These are phyloP conservation scores for Inga leiocalycina DNA, from an alignment of 306 rosid species.

Conservation along the genomic window DNA sequence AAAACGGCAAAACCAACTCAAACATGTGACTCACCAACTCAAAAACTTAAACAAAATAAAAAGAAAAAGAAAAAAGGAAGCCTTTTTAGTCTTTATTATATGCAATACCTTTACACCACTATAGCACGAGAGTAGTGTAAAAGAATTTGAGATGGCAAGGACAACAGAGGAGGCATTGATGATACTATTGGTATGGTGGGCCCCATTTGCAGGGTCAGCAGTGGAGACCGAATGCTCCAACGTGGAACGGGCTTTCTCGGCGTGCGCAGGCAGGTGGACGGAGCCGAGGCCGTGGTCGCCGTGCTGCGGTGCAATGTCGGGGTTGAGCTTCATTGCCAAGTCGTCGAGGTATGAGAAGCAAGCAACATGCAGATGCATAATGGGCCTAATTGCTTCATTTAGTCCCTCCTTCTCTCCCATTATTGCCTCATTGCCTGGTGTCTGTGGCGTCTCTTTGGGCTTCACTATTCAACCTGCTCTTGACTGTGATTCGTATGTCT, in stretches of 20 bases:
- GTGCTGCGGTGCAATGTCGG: conserved; percentile 33
- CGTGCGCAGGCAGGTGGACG: neutral
- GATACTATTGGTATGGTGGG: neutral
- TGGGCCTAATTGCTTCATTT: conserved; percentile 38
- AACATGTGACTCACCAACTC: neutral
- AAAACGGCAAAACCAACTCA: too few relatives aligned
- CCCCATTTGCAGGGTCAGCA: neutral
- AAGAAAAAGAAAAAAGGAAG: neutral
- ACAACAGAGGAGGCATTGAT: neutral
- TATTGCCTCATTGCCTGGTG: conserved; percentile 24
- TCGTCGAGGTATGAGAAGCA: conserved; percentile 23
- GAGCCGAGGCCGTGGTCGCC: neutral
- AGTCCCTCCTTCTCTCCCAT: conserved; percentile 23
- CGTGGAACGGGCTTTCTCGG: neutral
- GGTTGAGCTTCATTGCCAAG: conserved; percentile 5
- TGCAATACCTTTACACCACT: neutral
- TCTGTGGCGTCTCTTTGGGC: conserved; percentile 48
- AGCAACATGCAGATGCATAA: conserved; percentile 35
- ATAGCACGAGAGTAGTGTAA: neutral
- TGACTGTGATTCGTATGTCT: conserved; percentile 31
- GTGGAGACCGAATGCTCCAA: neutral
- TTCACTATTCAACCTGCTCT: conserved; percentile 42
- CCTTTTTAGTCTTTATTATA: too few relatives aligned
- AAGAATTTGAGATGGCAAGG: neutral
- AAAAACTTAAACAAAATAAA: neutral